phyloP scores from a whole-genome alignment of 1,284 basidiomycete species.

The Porogramme epimiltina region DNA sequence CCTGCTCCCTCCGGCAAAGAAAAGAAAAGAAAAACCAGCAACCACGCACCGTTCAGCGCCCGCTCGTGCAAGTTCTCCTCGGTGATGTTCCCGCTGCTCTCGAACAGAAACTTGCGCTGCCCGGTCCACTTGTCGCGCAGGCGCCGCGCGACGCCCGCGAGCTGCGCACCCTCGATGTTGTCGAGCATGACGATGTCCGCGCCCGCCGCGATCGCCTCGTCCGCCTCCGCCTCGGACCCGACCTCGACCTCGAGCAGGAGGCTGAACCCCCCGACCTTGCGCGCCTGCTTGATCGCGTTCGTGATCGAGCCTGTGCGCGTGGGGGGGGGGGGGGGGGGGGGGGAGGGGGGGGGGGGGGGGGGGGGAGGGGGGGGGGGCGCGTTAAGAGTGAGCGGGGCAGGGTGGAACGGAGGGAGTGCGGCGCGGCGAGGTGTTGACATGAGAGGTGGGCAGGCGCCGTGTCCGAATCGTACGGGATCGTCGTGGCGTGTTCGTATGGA shows the following conservation, averaged over 20 bases:
- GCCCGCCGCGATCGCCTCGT: slow-evolving; percentile 94
- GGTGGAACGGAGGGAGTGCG: neutral
- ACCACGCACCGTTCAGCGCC: slow-evolving; percentile 70
- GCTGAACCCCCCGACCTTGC: slow-evolving; percentile 90
- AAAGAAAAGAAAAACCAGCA: neutral
- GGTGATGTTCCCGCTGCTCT: slow-evolving; percentile 93
- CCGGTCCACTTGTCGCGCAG: slow-evolving; percentile 80
- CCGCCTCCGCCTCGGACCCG: slow-evolving; percentile 84
- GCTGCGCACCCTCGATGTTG: slow-evolving; percentile 82
- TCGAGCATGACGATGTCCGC: slow-evolving; percentile 99
- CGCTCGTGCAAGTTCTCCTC: slow-evolving; percentile 78
- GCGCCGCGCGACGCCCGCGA: slow-evolving; percentile 67
- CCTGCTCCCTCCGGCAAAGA: neutral
- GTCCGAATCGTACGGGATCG: too few species aligned
- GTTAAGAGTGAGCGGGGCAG: neutral
- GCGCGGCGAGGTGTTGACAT: too few species aligned
- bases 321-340: too few species aligned
- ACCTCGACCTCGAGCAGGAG: slow-evolving; percentile 96
- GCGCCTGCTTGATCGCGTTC: slow-evolving; percentile 82
- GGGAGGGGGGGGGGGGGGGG: too few species aligned
- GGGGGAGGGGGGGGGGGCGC: too few species aligned
- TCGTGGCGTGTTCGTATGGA: too few species aligned
- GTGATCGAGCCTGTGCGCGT: slow-evolving; percentile 81
- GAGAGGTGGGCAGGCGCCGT: too few species aligned
- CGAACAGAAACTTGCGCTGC: slow-evolving; percentile 82